A percentile compares a stretch with the other conserved stretches of the same genome.
These are phyloP conservation scores for Barnettozyma siamensis DNA, from an alignment of 805 yeast genomes.

Conservation along the genomic window DNA sequence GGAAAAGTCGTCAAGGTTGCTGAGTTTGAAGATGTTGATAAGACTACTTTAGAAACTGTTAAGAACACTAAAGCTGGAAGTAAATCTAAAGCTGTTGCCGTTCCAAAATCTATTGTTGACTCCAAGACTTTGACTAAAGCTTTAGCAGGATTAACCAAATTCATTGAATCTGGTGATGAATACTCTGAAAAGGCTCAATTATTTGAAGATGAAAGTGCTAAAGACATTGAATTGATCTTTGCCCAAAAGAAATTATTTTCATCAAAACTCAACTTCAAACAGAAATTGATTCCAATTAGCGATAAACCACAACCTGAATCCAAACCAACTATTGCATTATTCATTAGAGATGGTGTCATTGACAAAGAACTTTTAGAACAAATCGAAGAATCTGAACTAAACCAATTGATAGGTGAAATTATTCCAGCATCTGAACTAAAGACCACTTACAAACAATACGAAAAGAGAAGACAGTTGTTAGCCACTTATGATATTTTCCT, in stretches of 20 bases:
- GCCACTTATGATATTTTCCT: slow-evolving; percentile 69
- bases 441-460: slow-evolving; percentile 82
- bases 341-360: slow-evolving; percentile 60
- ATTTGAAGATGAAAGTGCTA: slow-evolving; percentile 47
- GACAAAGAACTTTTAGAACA: slow-evolving; percentile 25
- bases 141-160: slow-evolving; percentile 60
- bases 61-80: slow-evolving; percentile 4
- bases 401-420: slow-evolving; percentile 38
- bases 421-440: slow-evolving; percentile 71
- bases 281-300: slow-evolving; percentile 32
- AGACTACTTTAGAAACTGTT: slow-evolving; percentile 6
- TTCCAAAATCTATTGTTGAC: slow-evolving; percentile 20
- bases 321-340: slow-evolving; percentile 49
- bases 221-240: slow-evolving; percentile 51
- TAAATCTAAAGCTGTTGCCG: slow-evolving; percentile 2
- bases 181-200: slow-evolving; percentile 39
- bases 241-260: slow-evolving; percentile 62
- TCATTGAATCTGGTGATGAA: slow-evolving; percentile 34
- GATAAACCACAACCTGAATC: slow-evolving; percentile 34
- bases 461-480: slow-evolving; percentile 73
- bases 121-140: slow-evolving; percentile 41
- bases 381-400: slow-evolving; percentile 25
- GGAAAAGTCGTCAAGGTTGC: slow-evolving; percentile 25
- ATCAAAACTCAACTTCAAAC: slow-evolving; percentile 42
- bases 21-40: slow-evolving; percentile 15